Evolutionary conservation across 345 rosid genomes (phyloP).

Genomic region (Pseudoturritis turrita): DNA sequence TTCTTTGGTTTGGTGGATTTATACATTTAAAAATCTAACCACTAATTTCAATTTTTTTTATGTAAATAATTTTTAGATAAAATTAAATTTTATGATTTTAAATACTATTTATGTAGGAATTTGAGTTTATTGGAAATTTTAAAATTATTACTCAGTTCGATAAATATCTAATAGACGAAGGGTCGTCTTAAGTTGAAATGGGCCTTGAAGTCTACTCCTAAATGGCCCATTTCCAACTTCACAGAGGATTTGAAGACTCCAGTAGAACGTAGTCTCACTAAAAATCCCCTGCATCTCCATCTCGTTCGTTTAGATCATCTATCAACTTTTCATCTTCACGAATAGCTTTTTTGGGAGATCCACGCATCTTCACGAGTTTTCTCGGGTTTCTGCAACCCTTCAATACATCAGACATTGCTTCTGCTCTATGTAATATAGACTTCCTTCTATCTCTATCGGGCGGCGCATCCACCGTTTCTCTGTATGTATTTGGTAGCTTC

Average conservation of each 20-base stretch:
- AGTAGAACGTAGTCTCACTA: not conserved
- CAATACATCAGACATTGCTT: constrained; percentile 70
- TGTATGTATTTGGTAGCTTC: constrained; percentile 49
- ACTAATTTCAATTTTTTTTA: too few relatives aligned
- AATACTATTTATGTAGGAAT: too few relatives aligned
- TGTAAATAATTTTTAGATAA: too few relatives aligned
- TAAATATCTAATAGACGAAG: too few relatives aligned
- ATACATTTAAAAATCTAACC: too few relatives aligned
- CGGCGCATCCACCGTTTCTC: constrained; percentile 28
- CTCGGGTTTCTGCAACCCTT: constrained; percentile 66
- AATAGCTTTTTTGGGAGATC: constrained; percentile 25
- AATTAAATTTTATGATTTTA: too few relatives aligned
- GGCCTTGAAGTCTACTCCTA: not conserved
- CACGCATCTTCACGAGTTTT: constrained; percentile 46
- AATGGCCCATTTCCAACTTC: not conserved
- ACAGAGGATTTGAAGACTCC: not conserved
- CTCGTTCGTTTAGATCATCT: constrained; percentile 26
- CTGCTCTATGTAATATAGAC: constrained; percentile 61
- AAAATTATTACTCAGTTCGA: too few relatives aligned
- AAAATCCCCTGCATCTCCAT: not conserved
- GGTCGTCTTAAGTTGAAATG: too few relatives aligned
- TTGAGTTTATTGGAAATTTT: too few relatives aligned
- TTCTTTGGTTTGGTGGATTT: too few relatives aligned
- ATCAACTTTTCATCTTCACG: constrained; percentile 28
- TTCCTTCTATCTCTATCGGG: constrained; percentile 41